Conservation (phyloP, 1,139 yeast genomes). For the Scheffersomyces titani region DNA sequence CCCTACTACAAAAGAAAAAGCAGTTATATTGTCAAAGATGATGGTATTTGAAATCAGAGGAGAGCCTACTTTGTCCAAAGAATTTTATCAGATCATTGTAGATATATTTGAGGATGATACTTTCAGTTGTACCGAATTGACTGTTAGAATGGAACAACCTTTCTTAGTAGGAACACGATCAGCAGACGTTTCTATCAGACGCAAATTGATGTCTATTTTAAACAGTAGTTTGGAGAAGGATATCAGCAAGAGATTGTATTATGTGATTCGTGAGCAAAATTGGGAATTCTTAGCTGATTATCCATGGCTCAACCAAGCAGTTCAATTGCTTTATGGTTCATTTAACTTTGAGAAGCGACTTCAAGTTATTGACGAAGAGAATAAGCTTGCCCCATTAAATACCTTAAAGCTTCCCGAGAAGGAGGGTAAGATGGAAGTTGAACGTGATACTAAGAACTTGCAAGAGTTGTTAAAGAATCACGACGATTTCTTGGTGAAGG, state of each 20-base stretch:
- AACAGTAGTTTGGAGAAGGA: slow-evolving; percentile 80
- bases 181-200: slow-evolving; percentile 73
- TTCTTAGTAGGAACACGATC: slow-evolving; percentile 91
- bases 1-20: slow-evolving; percentile 95
- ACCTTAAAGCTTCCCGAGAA: slow-evolving; percentile 30
- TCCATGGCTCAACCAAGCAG: slow-evolving; percentile 93
- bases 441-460: slow-evolving; percentile 13
- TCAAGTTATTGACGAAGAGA: slow-evolving; percentile 47
- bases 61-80: slow-evolving; percentile 75
- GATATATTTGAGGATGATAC: slow-evolving; percentile 85
- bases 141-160: slow-evolving; percentile 96
- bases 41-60: slow-evolving; percentile 89
- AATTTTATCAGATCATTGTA: slow-evolving; percentile 82
- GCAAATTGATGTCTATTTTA: slow-evolving; percentile 77
- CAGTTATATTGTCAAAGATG: slow-evolving; percentile 92
- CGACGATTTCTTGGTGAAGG: slow-evolving; percentile 44
- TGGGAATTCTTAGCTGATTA: slow-evolving; percentile 96
- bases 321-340: slow-evolving; percentile 82
- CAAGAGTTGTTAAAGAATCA: slow-evolving; percentile 51
- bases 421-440: slow-evolving; percentile 27
- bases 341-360: slow-evolving; percentile 55
- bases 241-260: slow-evolving; percentile 76
- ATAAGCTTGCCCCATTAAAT: slow-evolving; percentile 56
- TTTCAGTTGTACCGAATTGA: slow-evolving; percentile 81
- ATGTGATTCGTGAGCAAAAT: slow-evolving; percentile 87